Evolutionary conservation across 768 basidiomycete genomes (phyloP).

Genomic region (Thelephora ganbajun): DNA sequence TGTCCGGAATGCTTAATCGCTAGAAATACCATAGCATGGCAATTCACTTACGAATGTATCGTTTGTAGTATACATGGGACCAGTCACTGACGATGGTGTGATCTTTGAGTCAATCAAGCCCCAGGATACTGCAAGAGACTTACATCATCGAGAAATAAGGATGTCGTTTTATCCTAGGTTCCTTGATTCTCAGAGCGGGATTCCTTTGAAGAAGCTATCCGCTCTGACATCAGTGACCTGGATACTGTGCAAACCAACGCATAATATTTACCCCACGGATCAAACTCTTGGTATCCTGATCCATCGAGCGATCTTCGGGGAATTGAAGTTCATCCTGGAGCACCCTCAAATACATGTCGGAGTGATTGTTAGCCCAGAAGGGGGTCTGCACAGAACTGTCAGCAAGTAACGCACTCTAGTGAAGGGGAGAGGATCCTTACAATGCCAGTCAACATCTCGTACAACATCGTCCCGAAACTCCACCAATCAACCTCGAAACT

Average conservation of each 20-base stretch:
- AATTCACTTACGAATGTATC: conserved; percentile 70
- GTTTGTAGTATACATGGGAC: conserved; percentile 89
- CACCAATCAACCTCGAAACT: conserved; percentile 97
- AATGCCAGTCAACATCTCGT: conserved; percentile 93
- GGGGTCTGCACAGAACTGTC: conserved; percentile 46
- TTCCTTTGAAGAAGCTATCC: conserved; percentile 81
- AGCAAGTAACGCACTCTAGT: conserved; percentile 6
- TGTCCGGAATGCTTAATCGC: conserved; percentile 17
- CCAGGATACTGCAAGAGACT: conserved; percentile 16
- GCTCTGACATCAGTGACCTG: conserved; percentile 3
- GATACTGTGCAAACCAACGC: neutral
- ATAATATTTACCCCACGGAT: conserved; percentile 70
- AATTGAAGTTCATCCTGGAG: conserved; percentile 83
- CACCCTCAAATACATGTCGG: conserved; percentile 90
- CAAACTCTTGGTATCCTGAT: conserved; percentile 89
- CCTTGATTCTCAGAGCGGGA: conserved; percentile 80
- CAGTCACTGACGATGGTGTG: conserved; percentile 49
- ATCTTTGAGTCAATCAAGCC: conserved; percentile 4
- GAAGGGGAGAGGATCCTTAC: conserved; percentile 35
- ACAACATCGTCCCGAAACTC: conserved; percentile 95
- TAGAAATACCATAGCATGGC: conserved; percentile 1
- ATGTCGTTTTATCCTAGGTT: conserved; percentile 87
- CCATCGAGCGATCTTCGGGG: conserved; percentile 84
- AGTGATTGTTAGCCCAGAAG: conserved; percentile 85
- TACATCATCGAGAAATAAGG: conserved; percentile 93